Evolutionary conservation across 306 rosid species (phyloP), one percentile per base, ranked within the genome.

Genomic region (Parietaria judaica): DNA sequence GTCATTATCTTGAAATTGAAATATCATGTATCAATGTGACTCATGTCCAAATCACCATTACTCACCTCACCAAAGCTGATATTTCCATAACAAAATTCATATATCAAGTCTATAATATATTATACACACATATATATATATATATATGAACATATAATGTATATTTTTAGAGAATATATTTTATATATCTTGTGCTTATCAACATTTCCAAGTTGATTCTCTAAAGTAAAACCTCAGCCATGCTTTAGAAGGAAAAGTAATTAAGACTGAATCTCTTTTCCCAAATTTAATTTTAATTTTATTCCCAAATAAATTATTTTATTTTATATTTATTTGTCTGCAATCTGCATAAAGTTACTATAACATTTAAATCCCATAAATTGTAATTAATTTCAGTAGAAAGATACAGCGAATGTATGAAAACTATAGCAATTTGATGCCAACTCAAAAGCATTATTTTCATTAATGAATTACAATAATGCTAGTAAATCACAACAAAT

Each of bases 391-490:
- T 7, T 44, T 48, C 43, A 11, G 31, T 46, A 34, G 31, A 61
- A 45, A 43, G 37, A 59, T 59, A 35, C 48, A 16, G 17, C 3
- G 49, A 10, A 59, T 38, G 63, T 8, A 34, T 14, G 48, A 34
- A n/a, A 14, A n/a, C 43, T 38, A 39, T 31, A 44, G 6, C 14
- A 6, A 5, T 34, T 16, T 56, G 15, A 31, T 38, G 14, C 14
- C 64, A 60, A 11, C 64, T 60, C 64, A 60, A 60, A 60, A 43
- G 51, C 9, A 43, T 11, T 10, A 60, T 39, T 8, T 37, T 43
- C 61, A 57, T 57, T 7, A 10, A 8, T 7, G 31, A 11, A 49
- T 49, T 56, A 3, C 12, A 43, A 14, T 13, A 14, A 16, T 12
- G 60, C 45, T 11, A 53, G 31, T 53, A 41, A 35, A 38, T 57